phyloP scores from a whole-genome alignment of 179 eudicot species.

The Amaranthus tricolor region DNA sequence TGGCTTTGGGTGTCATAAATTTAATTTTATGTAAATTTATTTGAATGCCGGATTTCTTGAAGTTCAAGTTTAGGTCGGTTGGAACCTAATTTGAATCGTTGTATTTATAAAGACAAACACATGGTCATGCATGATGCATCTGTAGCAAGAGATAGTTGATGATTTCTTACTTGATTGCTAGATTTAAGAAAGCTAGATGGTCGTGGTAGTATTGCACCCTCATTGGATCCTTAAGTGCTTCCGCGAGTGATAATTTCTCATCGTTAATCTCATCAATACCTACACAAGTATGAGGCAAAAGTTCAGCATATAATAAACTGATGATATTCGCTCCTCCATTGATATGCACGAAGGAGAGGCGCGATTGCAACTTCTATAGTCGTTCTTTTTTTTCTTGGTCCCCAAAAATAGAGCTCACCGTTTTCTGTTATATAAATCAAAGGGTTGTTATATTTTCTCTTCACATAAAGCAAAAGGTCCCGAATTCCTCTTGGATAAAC shows the following conservation, averaged over 20 bases:
- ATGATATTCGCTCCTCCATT: too few species aligned
- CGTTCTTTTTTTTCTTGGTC: too few species aligned
- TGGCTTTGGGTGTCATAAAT: too few species aligned
- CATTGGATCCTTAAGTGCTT: conserved; percentile 27
- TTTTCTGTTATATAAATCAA: conserved; percentile 50
- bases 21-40: too few species aligned
- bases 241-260: conserved; percentile 28
- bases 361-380: too few species aligned
- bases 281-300: conserved; percentile 4
- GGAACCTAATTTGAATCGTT: too few species aligned
- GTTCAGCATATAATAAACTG: not conserved
- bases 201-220: conserved; percentile 33
- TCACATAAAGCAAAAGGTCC: conserved; percentile 35
- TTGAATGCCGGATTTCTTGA: too few species aligned
- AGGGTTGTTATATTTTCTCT: conserved; percentile 43
- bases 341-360: too few species aligned
- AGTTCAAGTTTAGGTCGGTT: too few species aligned
- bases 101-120: too few species aligned
- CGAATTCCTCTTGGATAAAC: conserved; percentile 46
- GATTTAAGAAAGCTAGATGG: conserved; percentile 30
- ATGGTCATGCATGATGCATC: too few species aligned
- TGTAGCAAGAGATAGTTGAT: not conserved
- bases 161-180: conserved; percentile 27
- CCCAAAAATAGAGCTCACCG: conserved; percentile 26
- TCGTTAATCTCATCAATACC: conserved; percentile 29